These are phyloP conservation scores for Diddensiella santjacobensis DNA, from an alignment of 805 yeast genomes.

Conservation along the genomic window DNA sequence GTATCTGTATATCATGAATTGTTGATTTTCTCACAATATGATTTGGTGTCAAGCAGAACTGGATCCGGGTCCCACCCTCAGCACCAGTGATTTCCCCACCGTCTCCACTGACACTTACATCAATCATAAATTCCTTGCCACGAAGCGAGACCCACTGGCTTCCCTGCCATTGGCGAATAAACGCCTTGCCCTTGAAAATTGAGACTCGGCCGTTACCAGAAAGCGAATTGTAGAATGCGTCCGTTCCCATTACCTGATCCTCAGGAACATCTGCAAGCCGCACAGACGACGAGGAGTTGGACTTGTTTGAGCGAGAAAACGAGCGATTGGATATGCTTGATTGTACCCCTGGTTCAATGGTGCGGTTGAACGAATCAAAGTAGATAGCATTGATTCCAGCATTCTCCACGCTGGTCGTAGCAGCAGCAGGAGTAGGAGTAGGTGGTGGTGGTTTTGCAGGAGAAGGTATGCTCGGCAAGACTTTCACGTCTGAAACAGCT, in stretches of 20 bases:
- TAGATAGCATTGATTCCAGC: conserved; percentile 14
- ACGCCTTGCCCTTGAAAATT: conserved; percentile 17
- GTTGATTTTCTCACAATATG: conserved; percentile 24
- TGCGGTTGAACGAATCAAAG: conserved; percentile 15
- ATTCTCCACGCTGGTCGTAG: not conserved
- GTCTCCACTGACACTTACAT: conserved; percentile 20
- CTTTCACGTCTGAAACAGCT: too few relatives aligned
- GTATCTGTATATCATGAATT: conserved; percentile 21
- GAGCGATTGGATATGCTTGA: conserved; percentile 13
- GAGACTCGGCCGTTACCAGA: conserved; percentile 10
- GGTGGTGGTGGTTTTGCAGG: too few relatives aligned
- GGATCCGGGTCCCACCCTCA: conserved; percentile 6
- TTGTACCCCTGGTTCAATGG: conserved; percentile 15
- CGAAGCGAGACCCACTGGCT: conserved; percentile 17
- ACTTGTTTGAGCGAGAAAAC: conserved; percentile 5
- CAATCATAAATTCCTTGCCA: conserved; percentile 12
- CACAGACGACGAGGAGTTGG: not conserved
- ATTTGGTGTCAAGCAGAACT: conserved; percentile 13
- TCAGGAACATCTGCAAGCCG: conserved; percentile 8
- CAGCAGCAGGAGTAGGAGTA: too few relatives aligned
- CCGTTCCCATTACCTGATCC: conserved; percentile 5
- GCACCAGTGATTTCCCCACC: conserved; percentile 16
- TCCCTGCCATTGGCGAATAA: conserved; percentile 19
- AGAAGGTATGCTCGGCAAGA: too few relatives aligned
- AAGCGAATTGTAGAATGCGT: not conserved